These are phyloP conservation scores for Earliella scabrosa DNA, from an alignment of 1,284 basidiomycete species.

Conservation along the genomic window DNA sequence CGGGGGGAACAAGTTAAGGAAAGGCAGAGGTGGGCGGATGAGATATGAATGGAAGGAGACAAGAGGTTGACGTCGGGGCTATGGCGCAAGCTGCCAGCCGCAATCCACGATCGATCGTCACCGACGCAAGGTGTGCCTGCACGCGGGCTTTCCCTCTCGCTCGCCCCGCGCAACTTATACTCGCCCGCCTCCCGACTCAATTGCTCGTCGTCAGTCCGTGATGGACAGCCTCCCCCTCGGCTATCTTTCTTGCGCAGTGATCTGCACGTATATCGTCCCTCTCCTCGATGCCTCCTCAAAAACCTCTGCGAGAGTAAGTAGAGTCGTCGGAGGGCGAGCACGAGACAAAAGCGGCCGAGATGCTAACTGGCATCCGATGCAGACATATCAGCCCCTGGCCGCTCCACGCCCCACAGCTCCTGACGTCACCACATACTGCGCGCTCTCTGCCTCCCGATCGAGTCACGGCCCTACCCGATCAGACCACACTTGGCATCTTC, in stretches of 20 bases:
- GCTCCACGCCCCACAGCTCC: neutral
- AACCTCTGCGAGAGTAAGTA: neutral
- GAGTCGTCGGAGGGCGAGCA: too few relatives aligned
- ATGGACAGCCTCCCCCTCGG: neutral
- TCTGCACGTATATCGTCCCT: neutral
- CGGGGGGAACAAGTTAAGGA: slow-evolving; percentile 14
- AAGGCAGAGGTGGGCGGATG: slow-evolving; percentile 10
- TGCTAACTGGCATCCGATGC: neutral
- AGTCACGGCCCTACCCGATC: too few relatives aligned
- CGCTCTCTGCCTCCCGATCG: too few relatives aligned
- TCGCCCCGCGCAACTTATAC: neutral
- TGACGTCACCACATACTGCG: neutral
- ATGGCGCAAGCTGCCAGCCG: slow-evolving; percentile 20
- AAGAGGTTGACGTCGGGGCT: slow-evolving; percentile 20
- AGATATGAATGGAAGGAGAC: slow-evolving; percentile 15
- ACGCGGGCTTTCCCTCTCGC: slow-evolving; percentile 1
- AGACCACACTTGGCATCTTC: too few relatives aligned
- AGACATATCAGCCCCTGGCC: neutral
- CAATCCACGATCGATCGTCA: slow-evolving; percentile 22
- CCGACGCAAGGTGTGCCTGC: slow-evolving; percentile 17
- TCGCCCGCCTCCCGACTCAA: neutral
- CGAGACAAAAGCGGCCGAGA: neutral
- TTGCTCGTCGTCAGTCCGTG: neutral
- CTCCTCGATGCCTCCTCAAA: neutral
- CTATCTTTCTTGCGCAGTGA: neutral